Evolutionary conservation across 2,329 filamentous ascomycete species (phyloP).

Genomic region (Atkinsonella texensis): DNA sequence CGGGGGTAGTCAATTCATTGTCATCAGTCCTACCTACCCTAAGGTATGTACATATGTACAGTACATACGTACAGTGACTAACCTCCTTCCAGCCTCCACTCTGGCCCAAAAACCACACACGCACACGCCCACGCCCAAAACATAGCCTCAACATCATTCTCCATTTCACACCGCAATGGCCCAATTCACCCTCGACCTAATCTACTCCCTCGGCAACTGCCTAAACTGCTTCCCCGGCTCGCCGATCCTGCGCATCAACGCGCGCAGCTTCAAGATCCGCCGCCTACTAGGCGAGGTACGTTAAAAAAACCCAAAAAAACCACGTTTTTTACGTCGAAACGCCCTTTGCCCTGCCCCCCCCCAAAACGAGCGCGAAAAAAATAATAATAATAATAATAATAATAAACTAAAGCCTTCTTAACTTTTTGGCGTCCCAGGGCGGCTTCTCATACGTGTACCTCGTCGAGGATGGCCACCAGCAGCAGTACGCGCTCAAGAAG

Average conservation of each 20-base stretch:
- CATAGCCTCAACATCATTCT: too few species aligned
- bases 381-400: slow-evolving; percentile 19
- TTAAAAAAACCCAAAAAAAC: too few species aligned
- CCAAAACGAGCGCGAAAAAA: background rate
- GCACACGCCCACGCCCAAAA: too few species aligned
- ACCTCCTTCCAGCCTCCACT: too few species aligned
- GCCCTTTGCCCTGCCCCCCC: too few species aligned
- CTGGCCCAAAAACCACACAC: too few species aligned
- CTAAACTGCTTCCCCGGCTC: slow-evolving; percentile 93
- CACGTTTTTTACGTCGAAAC: too few species aligned
- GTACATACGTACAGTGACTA: too few species aligned
- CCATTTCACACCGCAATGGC: slow-evolving; percentile 43
- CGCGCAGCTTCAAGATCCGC: slow-evolving; percentile 87
- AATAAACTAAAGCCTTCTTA: too few species aligned
- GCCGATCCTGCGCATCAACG: slow-evolving; percentile 91
- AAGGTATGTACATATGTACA: too few species aligned
- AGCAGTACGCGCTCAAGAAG: slow-evolving; percentile 93
- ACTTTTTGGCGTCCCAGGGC: slow-evolving; percentile 34
- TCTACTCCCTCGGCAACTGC: slow-evolving; percentile 90
- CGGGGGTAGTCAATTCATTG: too few species aligned
- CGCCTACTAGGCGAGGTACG: slow-evolving; percentile 79
- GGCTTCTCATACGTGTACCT: slow-evolving; percentile 99
- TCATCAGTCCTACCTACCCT: too few species aligned
- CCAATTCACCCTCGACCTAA: slow-evolving; percentile 73
- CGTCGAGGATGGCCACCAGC: slow-evolving; percentile 73